These are phyloP conservation scores for Coniochaeta sp. DNA, from an alignment of 2,329 filamentous ascomycete species.

Conservation along the genomic window DNA sequence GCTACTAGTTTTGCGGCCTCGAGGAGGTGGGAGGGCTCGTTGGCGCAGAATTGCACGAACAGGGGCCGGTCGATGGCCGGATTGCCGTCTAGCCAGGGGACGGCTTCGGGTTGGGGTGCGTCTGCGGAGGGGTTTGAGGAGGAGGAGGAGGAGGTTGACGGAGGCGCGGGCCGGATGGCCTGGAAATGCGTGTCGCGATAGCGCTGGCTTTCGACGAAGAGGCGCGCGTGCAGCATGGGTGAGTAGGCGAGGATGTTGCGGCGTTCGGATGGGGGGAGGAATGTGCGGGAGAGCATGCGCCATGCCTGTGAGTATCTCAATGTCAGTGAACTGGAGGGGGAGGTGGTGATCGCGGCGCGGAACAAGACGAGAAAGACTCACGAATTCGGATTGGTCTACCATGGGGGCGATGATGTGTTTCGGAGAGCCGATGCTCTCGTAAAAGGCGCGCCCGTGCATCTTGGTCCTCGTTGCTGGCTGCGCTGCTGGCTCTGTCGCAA, in stretches of 20 bases:
- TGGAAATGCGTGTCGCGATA: slow-evolving; percentile 81
- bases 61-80: slow-evolving; percentile 77
- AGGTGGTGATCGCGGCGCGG: background rate
- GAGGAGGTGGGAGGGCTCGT: slow-evolving; percentile 73
- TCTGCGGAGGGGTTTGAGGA: slow-evolving; percentile 14
- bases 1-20: slow-evolving; percentile 70
- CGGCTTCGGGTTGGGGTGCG: background rate
- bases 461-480: slow-evolving; percentile 34
- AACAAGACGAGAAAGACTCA: slow-evolving; percentile 36
- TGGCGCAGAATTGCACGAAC: slow-evolving; percentile 95
- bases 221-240: slow-evolving; percentile 90
- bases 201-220: slow-evolving; percentile 69
- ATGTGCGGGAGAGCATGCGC: slow-evolving; percentile 93
- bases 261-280: slow-evolving; percentile 61
- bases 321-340: background rate
- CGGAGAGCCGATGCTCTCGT: slow-evolving; percentile 87
- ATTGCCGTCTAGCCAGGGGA: slow-evolving; percentile 74
- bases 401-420: slow-evolving; percentile 90
- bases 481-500: background rate
- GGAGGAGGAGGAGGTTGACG: slow-evolving; percentile 21
- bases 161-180: slow-evolving; percentile 37
- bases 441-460: slow-evolving; percentile 80
- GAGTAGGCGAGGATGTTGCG: slow-evolving; percentile 75
- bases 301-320: slow-evolving; percentile 59
- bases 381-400: slow-evolving; percentile 98